Evolutionary conservation across 2,329 filamentous ascomycete genomes (phyloP).

Genomic region (Curvularia sp.): DNA sequence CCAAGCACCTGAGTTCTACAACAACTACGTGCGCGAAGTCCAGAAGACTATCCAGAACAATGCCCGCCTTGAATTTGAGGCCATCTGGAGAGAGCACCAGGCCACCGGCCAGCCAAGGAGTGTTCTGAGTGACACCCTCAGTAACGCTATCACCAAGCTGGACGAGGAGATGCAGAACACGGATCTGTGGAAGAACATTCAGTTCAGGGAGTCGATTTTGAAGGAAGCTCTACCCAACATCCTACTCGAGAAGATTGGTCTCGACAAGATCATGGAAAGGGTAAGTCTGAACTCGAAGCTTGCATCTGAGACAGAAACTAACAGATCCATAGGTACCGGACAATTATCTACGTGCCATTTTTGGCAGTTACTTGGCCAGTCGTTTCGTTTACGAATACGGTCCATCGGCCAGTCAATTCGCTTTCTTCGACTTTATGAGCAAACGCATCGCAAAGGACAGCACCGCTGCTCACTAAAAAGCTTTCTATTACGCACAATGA

Average conservation of each 20-base stretch:
- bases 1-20: conserved; percentile 86
- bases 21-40: conserved; percentile 88
- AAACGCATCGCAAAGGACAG: conserved; percentile 53
- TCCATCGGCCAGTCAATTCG: conserved; percentile 91
- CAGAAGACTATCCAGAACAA: conserved; percentile 92
- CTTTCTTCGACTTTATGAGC: conserved; percentile 89
- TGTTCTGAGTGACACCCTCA: conserved; percentile 89
- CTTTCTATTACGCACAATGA: not conserved
- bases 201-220: conserved; percentile 78
- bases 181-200: conserved; percentile 85
- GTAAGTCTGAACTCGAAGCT: conserved; percentile 55
- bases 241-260: conserved; percentile 85
- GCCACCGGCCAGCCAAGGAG: conserved; percentile 79
- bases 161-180: conserved; percentile 96
- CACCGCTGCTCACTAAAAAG: conserved; percentile 13
- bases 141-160: conserved; percentile 90
- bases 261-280: conserved; percentile 83
- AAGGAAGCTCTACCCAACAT: conserved; percentile 84
- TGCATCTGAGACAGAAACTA: conserved; percentile 19
- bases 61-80: conserved; percentile 92
- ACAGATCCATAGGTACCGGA: conserved; percentile 71
- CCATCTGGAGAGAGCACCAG: conserved; percentile 95
- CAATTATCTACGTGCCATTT: conserved; percentile 90
- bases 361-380: conserved; percentile 92
- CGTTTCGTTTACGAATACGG: conserved; percentile 97